Evolutionary conservation across 192 early-diverging fungal species (phyloP), one percentile per base, ranked within the genome.

Genomic region (Backusella morwellensis): DNA sequence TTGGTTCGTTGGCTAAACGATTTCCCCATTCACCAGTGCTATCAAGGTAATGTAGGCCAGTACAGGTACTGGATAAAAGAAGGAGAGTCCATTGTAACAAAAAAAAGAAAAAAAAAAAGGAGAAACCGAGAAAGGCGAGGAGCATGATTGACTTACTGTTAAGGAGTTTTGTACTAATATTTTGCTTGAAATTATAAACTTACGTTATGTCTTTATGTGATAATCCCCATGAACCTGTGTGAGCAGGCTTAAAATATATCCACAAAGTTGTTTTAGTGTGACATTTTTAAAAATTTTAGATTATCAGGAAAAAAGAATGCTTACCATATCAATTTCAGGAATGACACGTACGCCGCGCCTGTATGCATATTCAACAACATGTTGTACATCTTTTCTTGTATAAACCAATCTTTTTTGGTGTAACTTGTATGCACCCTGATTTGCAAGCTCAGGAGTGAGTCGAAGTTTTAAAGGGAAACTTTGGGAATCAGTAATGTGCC

Each of bases 321-420:
- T 77, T 77, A 77, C 76, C 90, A 97, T 94, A 80, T 98, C 95
- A 71, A 97, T 89, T 80, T 98, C 97, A 3, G 95, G 95, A 73
- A 97, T 93, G 21, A 98, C 83, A n/a, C 97, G 89, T 66, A 97
- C 91, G 11, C 94, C 95, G 38, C 95, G 86, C 50, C 84, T 80
- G 21, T 76, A 76, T 2, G 90, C 95, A 79, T 95, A 96, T n/a
- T 88, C 70, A 42, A 97, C 87, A 34, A 98, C 83, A 0, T 78
- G 75, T 42, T 85, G 17, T 26, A 97, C 90, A 36, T 97, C 95
- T 9, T 80, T 70, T 71, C 94, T 90, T 23, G 90, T 90, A 86
- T 98, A 97, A 34, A 82, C 80, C 85, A 94, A 86, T 35, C 68
- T 79, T 17, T 86, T 75, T 4, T 84, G 73, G 26, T 87, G 84